Evolutionary conservation across 2,329 filamentous ascomycete genomes (phyloP), one percentile per base, ranked within the genome.

Genomic region (Microsporum canis): DNA sequence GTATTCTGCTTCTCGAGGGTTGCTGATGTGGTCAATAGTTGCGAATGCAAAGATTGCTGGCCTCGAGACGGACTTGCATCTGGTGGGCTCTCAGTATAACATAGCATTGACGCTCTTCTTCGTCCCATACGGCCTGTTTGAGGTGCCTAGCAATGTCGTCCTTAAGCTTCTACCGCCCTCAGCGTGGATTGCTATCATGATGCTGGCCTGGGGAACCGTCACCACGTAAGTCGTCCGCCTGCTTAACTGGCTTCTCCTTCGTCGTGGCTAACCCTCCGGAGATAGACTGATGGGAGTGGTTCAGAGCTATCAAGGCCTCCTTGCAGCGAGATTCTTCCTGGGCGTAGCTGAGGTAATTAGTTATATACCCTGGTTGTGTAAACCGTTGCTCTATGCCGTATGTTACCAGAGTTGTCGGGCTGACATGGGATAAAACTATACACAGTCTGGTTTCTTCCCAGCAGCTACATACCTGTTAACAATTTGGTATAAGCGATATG

Each of bases 401-500:
- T 36, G 27, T 14, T 5, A 5, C 23, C 27, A 12, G 3, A 31
- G 5, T 29, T 43, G 8, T 14, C 5, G 5, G 17, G 8, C 27
- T 51, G 27, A 51, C 45, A 12, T 31, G 45, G 43, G 45, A 23
- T 29, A 23, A 47, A 51, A 5, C 17, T 23, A 23, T 36, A 34
- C 36, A 34, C 47, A 65, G 63, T 60, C 85, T 2, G 85, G 82
- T 1, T 87, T 87, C 64, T 71, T 71, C 39, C 71, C 71, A 5
- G 71, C 69, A 38, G 68, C 65, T 38, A 64, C 63, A 14, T 65
- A 66, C 27, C 60, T 65, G 27, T 63, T 66, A 14, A 64, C 65
- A 5, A 64, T 64, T 53, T 71, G 69, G 69, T 71, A 71, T 61
- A 62, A 65, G 33, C 65, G 69, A 1, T 68, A 69, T 58, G 69